Evolutionary conservation across 2,329 filamentous ascomycete genomes (phyloP).

Genomic region (Claviceps quebecensis): DNA sequence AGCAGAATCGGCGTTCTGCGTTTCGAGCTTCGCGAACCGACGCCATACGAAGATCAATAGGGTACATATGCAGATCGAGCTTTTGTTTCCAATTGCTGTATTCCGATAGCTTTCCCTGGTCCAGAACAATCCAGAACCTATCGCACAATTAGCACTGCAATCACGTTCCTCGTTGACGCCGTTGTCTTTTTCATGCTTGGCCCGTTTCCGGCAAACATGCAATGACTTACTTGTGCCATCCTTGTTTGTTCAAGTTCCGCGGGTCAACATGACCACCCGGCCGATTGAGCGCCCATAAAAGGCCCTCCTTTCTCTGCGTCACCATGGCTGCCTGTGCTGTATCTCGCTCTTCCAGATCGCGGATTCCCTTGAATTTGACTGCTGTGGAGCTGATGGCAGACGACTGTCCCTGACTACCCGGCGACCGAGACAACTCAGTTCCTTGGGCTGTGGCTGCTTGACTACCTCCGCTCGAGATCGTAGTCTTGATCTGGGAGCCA

Average conservation of each 20-base stretch:
- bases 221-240: slow-evolving; percentile 83
- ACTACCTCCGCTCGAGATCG: slow-evolving; percentile 29
- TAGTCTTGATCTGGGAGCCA: slow-evolving; percentile 48
- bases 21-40: slow-evolving; percentile 93
- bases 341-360: slow-evolving; percentile 80
- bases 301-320: slow-evolving; percentile 73
- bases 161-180: background rate
- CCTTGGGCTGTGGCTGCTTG: slow-evolving; percentile 17
- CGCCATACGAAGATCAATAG: slow-evolving; percentile 91
- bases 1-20: slow-evolving; percentile 89
- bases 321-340: slow-evolving; percentile 30
- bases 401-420: slow-evolving; percentile 36
- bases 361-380: slow-evolving; percentile 74
- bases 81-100: slow-evolving; percentile 99
- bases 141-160: background rate
- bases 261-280: slow-evolving; percentile 92
- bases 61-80: slow-evolving; percentile 92
- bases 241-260: slow-evolving; percentile 88
- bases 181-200: background rate
- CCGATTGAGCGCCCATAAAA: slow-evolving; percentile 86
- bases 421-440: slow-evolving; percentile 40
- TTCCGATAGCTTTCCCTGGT: slow-evolving; percentile 90
- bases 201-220: too few relatives aligned
- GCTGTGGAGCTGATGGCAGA: slow-evolving; percentile 35
- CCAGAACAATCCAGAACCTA: slow-evolving; percentile 96